These are phyloP conservation scores for Penicillium italicum DNA, from an alignment of 2,329 filamentous ascomycete species.

Conservation along the genomic window DNA sequence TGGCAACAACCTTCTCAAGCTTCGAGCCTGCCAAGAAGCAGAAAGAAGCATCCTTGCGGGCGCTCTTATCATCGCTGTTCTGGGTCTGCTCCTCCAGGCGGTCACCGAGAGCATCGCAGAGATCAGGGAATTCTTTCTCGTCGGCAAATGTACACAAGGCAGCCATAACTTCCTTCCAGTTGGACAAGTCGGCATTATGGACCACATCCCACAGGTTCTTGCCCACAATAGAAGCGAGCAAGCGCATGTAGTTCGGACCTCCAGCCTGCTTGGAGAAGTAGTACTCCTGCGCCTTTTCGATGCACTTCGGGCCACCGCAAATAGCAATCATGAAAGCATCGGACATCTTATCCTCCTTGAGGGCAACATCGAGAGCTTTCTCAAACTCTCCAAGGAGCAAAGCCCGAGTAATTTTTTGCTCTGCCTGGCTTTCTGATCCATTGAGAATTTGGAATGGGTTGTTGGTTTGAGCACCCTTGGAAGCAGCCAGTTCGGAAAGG, in stretches of 20 bases:
- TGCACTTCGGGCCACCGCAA: conserved; percentile 86
- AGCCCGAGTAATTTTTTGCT: conserved; percentile 81
- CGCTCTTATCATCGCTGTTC: conserved; percentile 52
- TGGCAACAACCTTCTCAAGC: conserved; percentile 91
- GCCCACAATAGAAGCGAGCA: conserved; percentile 84
- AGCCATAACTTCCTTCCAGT: conserved; percentile 98
- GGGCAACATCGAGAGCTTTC: conserved; percentile 80
- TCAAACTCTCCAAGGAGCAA: conserved; percentile 89
- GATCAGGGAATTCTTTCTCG: conserved; percentile 83
- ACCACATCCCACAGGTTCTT: conserved; percentile 99
- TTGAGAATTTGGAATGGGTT: conserved; percentile 89
- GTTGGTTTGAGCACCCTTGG: conserved; percentile 88
- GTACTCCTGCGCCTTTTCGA: conserved; percentile 87
- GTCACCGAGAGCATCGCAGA: conserved; percentile 93
- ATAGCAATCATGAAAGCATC: conserved; percentile 98
- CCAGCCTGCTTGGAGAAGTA: conserved; percentile 81
- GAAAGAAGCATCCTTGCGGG: conserved; percentile 86
- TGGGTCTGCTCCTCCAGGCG: conserved; percentile 69
- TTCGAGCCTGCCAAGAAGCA: conserved; percentile 95
- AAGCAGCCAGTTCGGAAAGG: conserved; percentile 76
- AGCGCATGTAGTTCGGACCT: conserved; percentile 84
- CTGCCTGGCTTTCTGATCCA: conserved; percentile 76
- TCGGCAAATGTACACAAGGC: conserved; percentile 93
- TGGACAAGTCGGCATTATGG: conserved; percentile 85
- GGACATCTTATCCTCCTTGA: conserved; percentile 84